Conservation (phyloP, 73 alveolate species). For the Urostyla sp. region DNA sequence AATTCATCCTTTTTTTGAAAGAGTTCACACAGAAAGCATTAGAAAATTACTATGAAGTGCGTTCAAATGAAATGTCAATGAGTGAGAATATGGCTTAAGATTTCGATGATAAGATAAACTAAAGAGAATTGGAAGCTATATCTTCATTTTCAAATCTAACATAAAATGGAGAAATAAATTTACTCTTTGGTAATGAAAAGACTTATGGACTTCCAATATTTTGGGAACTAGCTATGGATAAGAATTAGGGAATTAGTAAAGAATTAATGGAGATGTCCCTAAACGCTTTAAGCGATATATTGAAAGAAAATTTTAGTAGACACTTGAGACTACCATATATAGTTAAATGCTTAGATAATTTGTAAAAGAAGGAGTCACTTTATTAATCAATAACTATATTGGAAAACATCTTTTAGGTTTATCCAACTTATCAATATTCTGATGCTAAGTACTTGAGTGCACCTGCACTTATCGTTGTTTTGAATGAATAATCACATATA, state of each 20-base stretch:
- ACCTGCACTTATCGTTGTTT: neutral
- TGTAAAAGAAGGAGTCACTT: constrained; percentile 43
- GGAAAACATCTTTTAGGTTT: constrained; percentile 26
- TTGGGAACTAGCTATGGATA: constrained; percentile 53
- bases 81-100: neutral
- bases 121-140: constrained; percentile 44
- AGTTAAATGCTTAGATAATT: constrained; percentile 38
- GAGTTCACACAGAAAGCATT: constrained; percentile 64
- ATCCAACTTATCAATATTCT: neutral
- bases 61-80: constrained; percentile 32
- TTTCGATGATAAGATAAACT: constrained; percentile 10
- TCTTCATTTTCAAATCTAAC: neutral
- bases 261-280: constrained; percentile 8
- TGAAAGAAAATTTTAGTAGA: constrained; percentile 6
- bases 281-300: constrained; percentile 1
- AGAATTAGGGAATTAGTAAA: neutral
- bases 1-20: constrained; percentile 61
- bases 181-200: constrained; percentile 26
- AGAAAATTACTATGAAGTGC: constrained; percentile 25
- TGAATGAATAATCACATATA: constrained; percentile 37
- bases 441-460: neutral
- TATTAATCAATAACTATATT: constrained; percentile 49
- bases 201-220: constrained; percentile 65
- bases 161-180: neutral
- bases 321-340: constrained; percentile 47